A percentile compares a stretch with the other conserved stretches of the same genome.
Evolutionary conservation across 768 basidiomycete genomes (phyloP).

Genomic region (Mycena rebaudengoi): DNA sequence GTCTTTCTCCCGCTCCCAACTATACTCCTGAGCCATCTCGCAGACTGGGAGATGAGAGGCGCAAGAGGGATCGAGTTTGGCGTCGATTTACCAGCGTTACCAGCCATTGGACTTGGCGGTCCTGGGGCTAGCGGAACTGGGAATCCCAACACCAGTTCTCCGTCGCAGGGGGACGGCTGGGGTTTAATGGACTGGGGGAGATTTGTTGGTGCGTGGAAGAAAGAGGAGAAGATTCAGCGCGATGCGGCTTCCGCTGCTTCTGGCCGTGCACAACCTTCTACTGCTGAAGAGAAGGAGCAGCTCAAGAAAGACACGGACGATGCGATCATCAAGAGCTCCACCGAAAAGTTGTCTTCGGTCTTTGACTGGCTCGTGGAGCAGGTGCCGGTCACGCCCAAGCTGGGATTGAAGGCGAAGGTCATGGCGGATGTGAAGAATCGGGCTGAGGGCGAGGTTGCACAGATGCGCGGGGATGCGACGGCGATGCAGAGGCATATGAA

Average conservation of each 20-base stretch:
- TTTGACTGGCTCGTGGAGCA: slow-evolving; percentile 85
- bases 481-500: slow-evolving; percentile 24
- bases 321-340: slow-evolving; percentile 69
- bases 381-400: slow-evolving; percentile 53
- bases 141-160: not conserved
- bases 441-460: slow-evolving; percentile 31
- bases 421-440: slow-evolving; percentile 19
- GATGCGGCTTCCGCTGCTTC: slow-evolving; percentile 40
- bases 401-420: slow-evolving; percentile 19
- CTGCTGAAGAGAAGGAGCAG: not conserved
- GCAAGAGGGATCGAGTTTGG: slow-evolving; percentile 79
- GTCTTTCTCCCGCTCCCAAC: slow-evolving; percentile 22
- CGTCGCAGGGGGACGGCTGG: slow-evolving; percentile 47
- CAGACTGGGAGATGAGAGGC: slow-evolving; percentile 94
- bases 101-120: slow-evolving; percentile 50
- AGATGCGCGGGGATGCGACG: slow-evolving; percentile 19
- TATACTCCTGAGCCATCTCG: not conserved
- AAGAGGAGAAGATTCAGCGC: slow-evolving; percentile 53
- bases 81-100: slow-evolving; percentile 63
- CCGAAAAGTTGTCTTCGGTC: slow-evolving; percentile 76
- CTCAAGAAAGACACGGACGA: slow-evolving; percentile 45
- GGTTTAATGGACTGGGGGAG: slow-evolving; percentile 69
- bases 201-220: slow-evolving; percentile 69
- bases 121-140: slow-evolving; percentile 41
- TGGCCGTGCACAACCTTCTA: not conserved